Evolutionary conservation across 2,329 filamentous ascomycete genomes (phyloP), one percentile per base, ranked within the genome.

Genomic region (Bipolaris bicolor): DNA sequence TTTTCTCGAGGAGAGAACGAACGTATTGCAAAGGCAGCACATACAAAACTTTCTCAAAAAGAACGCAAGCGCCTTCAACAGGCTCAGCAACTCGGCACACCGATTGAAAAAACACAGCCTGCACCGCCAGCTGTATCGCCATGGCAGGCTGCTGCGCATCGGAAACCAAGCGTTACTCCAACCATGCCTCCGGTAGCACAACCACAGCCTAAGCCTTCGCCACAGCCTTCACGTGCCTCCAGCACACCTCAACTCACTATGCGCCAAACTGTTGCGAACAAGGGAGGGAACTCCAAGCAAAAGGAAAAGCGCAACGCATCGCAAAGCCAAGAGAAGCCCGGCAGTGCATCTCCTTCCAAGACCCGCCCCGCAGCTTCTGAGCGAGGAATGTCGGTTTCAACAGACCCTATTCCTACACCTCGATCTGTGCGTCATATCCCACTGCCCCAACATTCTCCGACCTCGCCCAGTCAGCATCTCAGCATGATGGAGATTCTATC

Each of bases 401-500:
- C 72, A 34, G 65, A 75, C 51, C 74, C 70, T 3, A 73, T 74
- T 49, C 65, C 65, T 66, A 72, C 65, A 50, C 79, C 68, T 61
- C 83, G 76, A 57, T 82, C 76, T 47, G 81, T 81, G 55, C 79
- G 77, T 33, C 83, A 83, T 65, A 77, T 72, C 52, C 76, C 69
- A 18, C 63, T 86, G 79, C 31, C 89, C 83, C 78, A 84, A 3
- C 81, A 85, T 15, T 82, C 84, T 18, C 88, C 86, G 52, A 80
- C 84, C 0, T 89, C 91, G 52, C 83, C 85, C 1, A 82, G 83
- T 2, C 77, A 89, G 3, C 89, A 91, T 3, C 79, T 92, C 11
- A 92, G 89, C 33, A 89, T 99, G 79, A 86, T 88, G 15, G 92
- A 97, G 64, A 99, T 99, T 55, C 89, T 98, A 13, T 88, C 88